phyloP scores from a whole-genome alignment of 2,329 filamentous ascomycete genomes.

The Aspergillus pseudonomiae region DNA sequence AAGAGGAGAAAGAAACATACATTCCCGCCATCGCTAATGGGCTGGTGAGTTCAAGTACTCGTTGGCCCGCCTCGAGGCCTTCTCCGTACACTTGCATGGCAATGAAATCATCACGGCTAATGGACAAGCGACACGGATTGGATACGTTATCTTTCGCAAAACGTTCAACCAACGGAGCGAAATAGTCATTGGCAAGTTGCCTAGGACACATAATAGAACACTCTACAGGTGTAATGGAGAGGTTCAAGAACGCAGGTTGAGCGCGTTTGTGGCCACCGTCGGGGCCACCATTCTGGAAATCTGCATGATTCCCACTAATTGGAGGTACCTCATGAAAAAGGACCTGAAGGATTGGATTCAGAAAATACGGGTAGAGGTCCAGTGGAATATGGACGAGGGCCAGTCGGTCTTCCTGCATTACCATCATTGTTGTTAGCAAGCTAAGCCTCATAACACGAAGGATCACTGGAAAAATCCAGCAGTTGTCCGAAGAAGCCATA shows the following conservation, averaged over 20 bases:
- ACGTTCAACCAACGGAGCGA: conserved; percentile 68
- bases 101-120: conserved; percentile 82
- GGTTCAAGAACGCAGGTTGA: conserved; percentile 83
- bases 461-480: not conserved
- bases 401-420: conserved; percentile 74
- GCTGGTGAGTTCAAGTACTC: conserved; percentile 87
- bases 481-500: not conserved
- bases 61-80: conserved; percentile 85
- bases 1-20: conserved; percentile 44
- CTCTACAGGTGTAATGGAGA: conserved; percentile 89
- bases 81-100: conserved; percentile 89
- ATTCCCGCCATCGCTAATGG: conserved; percentile 90
- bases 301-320: conserved; percentile 45
- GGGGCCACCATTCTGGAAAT: conserved; percentile 36
- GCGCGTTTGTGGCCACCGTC: conserved; percentile 43
- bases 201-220: conserved; percentile 89
- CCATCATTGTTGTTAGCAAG: conserved; percentile 21
- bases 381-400: conserved; percentile 90
- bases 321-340: conserved; percentile 65
- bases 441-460: conserved; percentile 10
- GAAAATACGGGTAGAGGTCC: conserved; percentile 72
- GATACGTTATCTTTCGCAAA: conserved; percentile 54
- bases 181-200: conserved; percentile 72
- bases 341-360: conserved; percentile 85
- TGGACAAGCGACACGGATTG: conserved; percentile 61